Base-by-base conservation (phyloP, 1,139 yeast genomes). In the Kurtzmaniella natalensis region DNA sequence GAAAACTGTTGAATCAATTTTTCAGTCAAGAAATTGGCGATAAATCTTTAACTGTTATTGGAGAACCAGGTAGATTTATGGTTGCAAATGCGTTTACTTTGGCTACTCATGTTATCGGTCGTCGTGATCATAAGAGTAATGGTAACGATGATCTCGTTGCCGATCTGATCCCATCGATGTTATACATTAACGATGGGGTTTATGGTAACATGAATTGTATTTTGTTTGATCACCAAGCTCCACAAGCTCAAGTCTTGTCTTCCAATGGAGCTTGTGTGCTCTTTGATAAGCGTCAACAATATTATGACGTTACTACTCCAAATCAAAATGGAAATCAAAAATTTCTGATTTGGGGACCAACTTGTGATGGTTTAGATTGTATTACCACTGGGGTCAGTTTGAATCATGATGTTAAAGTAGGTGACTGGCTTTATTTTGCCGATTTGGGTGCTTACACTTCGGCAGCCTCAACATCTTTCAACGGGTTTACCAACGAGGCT, bases 281-380 rank as follows among this genome's bases (percentile, higher is more conserved):
- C 53, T 42, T 45, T 33, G 38, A 29, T 25, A 43, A 30, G 25
- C 42, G 41, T 44, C 53, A 45, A 48, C n/a, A n/a, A n/a, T n/a
- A n/a, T n/a, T n/a, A n/a, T n/a, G 46, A 38, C 42, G 26, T 7
- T n/a, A 11, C 20, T 4, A 19, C 24, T 8, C 3, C 5, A 6
- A 26, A 13, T 17, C 21, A 13, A 17, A 18, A 16, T 9, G 11
- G 5, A 8, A 14, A 18, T 5, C 54, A 55, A 47, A 61, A 57
- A 47, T 86, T 68, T 52, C 80, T 95, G 15, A 72, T 92, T 40
- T 92, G 97, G 97, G 98, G 98, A 7, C 98, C 97, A 32, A 92
- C 97, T 16, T 92, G 98, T 62, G 98, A 92, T 59, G 96, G 97
- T 4, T 70, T 92, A 45, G 98, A 92, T 58, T 84, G 95, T 57